Base-by-base conservation (phyloP, 1,139 yeast genomes). In the Keqinozyma sinolaborantium region DNA sequence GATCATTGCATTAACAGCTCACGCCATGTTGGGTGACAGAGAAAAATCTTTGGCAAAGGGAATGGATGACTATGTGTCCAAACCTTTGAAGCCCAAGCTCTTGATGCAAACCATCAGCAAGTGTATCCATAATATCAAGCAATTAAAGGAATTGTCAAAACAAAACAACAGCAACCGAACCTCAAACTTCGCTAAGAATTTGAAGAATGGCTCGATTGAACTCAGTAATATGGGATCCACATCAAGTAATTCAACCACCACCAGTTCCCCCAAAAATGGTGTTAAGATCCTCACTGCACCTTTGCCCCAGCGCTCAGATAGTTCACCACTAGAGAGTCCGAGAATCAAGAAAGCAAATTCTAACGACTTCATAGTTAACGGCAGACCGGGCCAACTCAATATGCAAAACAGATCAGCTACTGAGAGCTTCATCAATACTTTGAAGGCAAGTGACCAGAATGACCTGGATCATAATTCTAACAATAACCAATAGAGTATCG, bases 1-100 rank as follows among this genome's bases (percentile, higher is more conserved):
- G 15, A 85, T 86, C 44, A 86, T 86, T 48, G 95, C 95, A 1
- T 66, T 86, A 35, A 86, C 95, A 0, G 95, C 95, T 0, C 95
- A 86, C 55, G 95, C 95, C 4, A 85, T 85, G 95, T 69, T 85
- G 64, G 94, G 94, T 26, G 95, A 86, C 56, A 66, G 95, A 36
- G 95, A 85, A 54, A 73, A 84, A 45, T 85, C 95, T 35, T 68
- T 85, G 57, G 84, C 84, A 36, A 87, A 88, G 28, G 95, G 88
- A 36, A 86, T 86, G 95, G 95, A 86, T 55, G 95, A 85, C 51
- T 86, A 86, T 53, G 77, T 86, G 29, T 81, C 92, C 12, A 86
- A 86, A 53, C 95, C 95, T 1, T 68, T 86, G 54, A 86, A 85
- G 53, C 95, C 95, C 2, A 81, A 83, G 41, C 63, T 85, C 40